These are phyloP conservation scores for Apophysomyces elegans DNA, from an alignment of 371 early-diverging fungal species.

Conservation along the genomic window DNA sequence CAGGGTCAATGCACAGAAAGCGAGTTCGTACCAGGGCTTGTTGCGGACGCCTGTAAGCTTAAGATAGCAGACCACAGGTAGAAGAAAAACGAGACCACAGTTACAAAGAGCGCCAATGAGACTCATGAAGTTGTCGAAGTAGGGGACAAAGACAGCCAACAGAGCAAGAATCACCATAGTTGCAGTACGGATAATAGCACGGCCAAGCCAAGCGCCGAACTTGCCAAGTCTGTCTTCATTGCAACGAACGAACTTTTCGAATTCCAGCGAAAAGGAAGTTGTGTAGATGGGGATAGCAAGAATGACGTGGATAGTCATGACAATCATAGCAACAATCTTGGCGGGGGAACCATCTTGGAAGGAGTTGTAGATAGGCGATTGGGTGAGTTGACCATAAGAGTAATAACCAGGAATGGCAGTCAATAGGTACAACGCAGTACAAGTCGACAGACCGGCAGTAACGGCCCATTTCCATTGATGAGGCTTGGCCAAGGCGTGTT, in stretches of 20 bases:
- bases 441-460: constrained; percentile 68
- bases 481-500: constrained; percentile 82
- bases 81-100: constrained; percentile 71
- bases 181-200: constrained; percentile 53
- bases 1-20: constrained; percentile 62
- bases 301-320: constrained; percentile 86
- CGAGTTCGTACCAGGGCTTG: constrained; percentile 46
- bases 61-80: constrained; percentile 69
- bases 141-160: constrained; percentile 66
- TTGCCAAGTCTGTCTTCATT: constrained; percentile 42
- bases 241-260: constrained; percentile 57
- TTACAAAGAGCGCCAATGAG: constrained; percentile 73
- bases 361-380: constrained; percentile 79
- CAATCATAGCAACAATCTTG: constrained; percentile 68
- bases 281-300: constrained; percentile 87
- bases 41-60: constrained; percentile 61
- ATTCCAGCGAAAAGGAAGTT: constrained; percentile 80
- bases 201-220: constrained; percentile 51
- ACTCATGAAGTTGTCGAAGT: constrained; percentile 77
- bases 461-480: constrained; percentile 78
- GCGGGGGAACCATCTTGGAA: constrained; percentile 65
- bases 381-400: constrained; percentile 73
- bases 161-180: constrained; percentile 56
- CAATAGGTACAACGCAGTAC: constrained; percentile 76
- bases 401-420: constrained; percentile 85